Percentiles rank a stretch among this genome's conserved stretches.
Conservation (phyloP, 495 filamentous ascomycete species). For the Aspergillus saccharolyticus region DNA sequence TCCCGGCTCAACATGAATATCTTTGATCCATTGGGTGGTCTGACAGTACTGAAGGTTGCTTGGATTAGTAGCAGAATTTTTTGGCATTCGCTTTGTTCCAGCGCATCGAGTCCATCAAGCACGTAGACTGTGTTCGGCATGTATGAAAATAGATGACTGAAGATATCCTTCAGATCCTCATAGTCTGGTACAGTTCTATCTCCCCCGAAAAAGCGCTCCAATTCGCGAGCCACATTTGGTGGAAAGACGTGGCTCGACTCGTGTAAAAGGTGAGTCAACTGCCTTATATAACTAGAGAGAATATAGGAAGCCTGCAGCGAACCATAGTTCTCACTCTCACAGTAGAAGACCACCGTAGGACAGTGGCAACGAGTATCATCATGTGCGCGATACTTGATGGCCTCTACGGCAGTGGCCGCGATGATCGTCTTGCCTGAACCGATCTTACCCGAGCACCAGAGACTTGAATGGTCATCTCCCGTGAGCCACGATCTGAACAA, state of each 20-base stretch:
- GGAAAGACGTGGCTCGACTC: not conserved
- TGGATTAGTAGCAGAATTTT: slow-evolving; percentile 5
- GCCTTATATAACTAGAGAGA: not conserved
- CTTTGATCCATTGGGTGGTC: slow-evolving; percentile 1
- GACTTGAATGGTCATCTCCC: not conserved
- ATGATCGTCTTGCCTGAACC: slow-evolving; percentile 1
- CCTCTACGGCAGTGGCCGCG: not conserved
- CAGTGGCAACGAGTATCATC: not conserved
- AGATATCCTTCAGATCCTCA: slow-evolving; percentile 17
- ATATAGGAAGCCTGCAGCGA: not conserved
- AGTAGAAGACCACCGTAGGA: not conserved
- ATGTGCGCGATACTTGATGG: not conserved
- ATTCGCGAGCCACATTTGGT: not conserved
- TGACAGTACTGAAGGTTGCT: not conserved
- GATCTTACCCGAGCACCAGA: slow-evolving; percentile 6
- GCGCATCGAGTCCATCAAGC: slow-evolving; percentile 15
- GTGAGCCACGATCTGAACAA: not conserved
- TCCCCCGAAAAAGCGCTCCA: slow-evolving; percentile 11
- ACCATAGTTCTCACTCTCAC: not conserved
- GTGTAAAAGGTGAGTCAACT: not conserved
- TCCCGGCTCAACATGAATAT: slow-evolving; percentile 19
- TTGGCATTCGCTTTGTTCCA: slow-evolving; percentile 7
- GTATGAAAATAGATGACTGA: slow-evolving; percentile 9
- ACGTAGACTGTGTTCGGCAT: slow-evolving; percentile 15
- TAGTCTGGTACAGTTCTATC: slow-evolving; percentile 15